Evolutionary conservation across 331 rosid genomes (phyloP), one percentile per base, ranked within the genome.

Genomic region (Erythrophleum ivorense): DNA sequence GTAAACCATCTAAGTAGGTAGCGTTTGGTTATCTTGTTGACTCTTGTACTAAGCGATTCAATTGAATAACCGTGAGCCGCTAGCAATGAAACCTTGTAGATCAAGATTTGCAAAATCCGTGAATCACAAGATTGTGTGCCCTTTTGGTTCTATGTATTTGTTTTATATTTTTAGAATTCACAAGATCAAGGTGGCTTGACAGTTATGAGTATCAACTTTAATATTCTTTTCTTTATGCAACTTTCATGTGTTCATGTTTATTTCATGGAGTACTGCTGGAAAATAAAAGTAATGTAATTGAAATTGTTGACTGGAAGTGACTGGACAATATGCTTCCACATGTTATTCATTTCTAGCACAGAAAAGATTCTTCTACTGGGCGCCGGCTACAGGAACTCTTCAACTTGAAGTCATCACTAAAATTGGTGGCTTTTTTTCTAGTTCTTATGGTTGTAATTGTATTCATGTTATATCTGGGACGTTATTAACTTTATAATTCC

Each of bases 101-200:
- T 85, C 90, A 59, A 66, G 81, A 83, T 79, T 76, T 87, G 16
- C 76, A 60, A 86, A 83, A 64, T 89, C 96, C 89, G 93, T 93
- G 99, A 91, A 82, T 90, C 97, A 91, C 91, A 88, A 63, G 97
- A 81, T 85, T 85, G 79, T 75, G 87, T 75, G 63, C 36, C 63
- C 77, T 78, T 38, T 78, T 84, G 9, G 43, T 64, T 81, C 67
- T 84, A 58, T 49, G 48, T 69, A 36, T 36, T 31, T 54, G 52
- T 52, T 77, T 50, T 24, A 50, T 66, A 21, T 45, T 66, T 65
- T 36, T 36, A 10, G 59, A 81, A 86, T 75, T 95, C 99, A 95
- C 92, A 88, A 86, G 98, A 84, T 86, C 81, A 79, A 86, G 88
- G 83, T 84, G 94, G 87, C 89, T 75, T 77, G 88, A 78, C 81